Percentiles rank a stretch among this genome's conserved stretches.
These are phyloP conservation scores for Lactarius vividus DNA, from an alignment of 768 basidiomycete species.

Conservation along the genomic window DNA sequence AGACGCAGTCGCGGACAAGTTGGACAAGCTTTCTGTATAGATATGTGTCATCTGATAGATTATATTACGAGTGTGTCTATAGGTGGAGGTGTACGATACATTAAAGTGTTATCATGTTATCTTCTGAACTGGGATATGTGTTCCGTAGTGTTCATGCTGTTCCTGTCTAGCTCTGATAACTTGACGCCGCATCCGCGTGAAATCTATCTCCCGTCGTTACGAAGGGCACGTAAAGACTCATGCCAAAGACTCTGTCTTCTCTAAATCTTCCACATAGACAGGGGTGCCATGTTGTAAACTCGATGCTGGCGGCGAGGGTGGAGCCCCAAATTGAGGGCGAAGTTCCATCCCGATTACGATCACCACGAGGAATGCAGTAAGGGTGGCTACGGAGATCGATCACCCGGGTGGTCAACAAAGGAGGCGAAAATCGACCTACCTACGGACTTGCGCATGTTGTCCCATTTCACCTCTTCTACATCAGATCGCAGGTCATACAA, in stretches of 20 bases:
- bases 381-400: conserved; percentile 45
- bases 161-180: neutral
- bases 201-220: neutral
- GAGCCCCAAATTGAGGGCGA: conserved; percentile 41
- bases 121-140: neutral
- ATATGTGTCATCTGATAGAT: conserved; percentile 13
- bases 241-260: conserved; percentile 17
- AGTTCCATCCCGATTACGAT: conserved; percentile 73
- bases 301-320: conserved; percentile 32
- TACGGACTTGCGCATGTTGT: conserved; percentile 83
- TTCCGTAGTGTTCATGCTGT: conserved; percentile 8
- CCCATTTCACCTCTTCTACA: conserved; percentile 86
- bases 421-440: conserved; percentile 43
- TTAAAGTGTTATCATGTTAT: conserved; percentile 2
- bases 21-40: conserved; percentile 56
- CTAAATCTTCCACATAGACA: conserved; percentile 11
- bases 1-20: conserved; percentile 44
- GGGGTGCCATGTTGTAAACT: conserved; percentile 10
- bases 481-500: conserved; percentile 77
- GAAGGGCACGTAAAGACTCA: conserved; percentile 8
- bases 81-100: conserved; percentile 23
- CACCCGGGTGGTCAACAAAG: neutral
- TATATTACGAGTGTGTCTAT: conserved; percentile 24
- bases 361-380: conserved; percentile 63
- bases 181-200: neutral